Percentiles rank a stretch among this genome's conserved stretches.
Evolutionary conservation across 2,329 filamentous ascomycete genomes (phyloP).

Genomic region (Daldinia sp.): DNA sequence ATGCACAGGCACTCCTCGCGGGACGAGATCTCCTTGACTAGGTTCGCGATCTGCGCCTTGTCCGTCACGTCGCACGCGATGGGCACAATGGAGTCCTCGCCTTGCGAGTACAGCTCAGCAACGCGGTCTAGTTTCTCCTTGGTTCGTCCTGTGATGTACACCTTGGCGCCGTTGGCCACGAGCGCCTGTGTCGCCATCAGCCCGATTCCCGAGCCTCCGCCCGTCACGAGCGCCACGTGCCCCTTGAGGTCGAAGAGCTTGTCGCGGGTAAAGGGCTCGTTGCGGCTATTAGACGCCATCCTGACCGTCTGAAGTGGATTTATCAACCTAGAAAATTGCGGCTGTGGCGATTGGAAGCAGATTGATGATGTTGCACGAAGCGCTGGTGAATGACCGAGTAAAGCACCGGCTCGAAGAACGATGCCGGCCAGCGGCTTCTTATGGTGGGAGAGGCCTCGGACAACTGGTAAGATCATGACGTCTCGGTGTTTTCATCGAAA

Average conservation of each 20-base stretch:
- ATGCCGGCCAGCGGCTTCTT: slow-evolving; percentile 27
- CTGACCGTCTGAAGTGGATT: slow-evolving; percentile 24
- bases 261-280: slow-evolving; percentile 47
- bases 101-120: slow-evolving; percentile 64
- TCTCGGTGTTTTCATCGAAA: slow-evolving; percentile 30
- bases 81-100: slow-evolving; percentile 63
- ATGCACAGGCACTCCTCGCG: slow-evolving; percentile 68
- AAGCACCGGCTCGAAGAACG: slow-evolving; percentile 12
- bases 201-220: slow-evolving; percentile 69
- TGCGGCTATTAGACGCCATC: slow-evolving; percentile 43
- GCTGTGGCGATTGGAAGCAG: neutral
- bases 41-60: slow-evolving; percentile 64
- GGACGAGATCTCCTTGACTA: slow-evolving; percentile 65
- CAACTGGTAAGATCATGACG: slow-evolving; percentile 40
- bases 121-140: slow-evolving; percentile 68
- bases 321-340: slow-evolving; percentile 1
- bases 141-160: slow-evolving; percentile 74
- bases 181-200: slow-evolving; percentile 75
- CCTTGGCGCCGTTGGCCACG: slow-evolving; percentile 71
- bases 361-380: slow-evolving; percentile 6
- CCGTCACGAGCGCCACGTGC: slow-evolving; percentile 57
- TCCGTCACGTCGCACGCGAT: slow-evolving; percentile 70
- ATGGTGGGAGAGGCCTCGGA: slow-evolving; percentile 28
- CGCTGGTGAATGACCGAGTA: neutral
- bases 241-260: slow-evolving; percentile 54